phyloP scores from a whole-genome alignment of 345 rosid species.

The Salix viminalis region DNA sequence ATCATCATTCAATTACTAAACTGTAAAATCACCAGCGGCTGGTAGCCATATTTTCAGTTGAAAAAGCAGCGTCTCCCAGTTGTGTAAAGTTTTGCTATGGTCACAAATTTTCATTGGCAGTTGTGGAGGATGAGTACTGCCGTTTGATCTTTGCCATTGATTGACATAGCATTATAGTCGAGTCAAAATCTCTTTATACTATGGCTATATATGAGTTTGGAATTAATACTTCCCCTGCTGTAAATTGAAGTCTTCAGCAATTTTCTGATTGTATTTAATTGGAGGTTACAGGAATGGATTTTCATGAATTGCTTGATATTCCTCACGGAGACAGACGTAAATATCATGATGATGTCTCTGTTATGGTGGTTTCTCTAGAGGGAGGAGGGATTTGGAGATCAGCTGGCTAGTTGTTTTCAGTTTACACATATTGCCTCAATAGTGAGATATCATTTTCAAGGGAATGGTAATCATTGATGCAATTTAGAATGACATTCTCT shows the following conservation, averaged over 20 bases:
- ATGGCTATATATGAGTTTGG: not conserved
- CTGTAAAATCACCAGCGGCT: not conserved
- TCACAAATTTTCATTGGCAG: not conserved
- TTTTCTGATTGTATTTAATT: not conserved
- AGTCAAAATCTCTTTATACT: not conserved
- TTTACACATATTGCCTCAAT: constrained; percentile 17
- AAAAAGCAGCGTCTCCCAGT: not conserved
- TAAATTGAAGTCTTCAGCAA: not conserved
- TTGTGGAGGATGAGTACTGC: not conserved
- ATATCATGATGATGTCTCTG: constrained; percentile 95
- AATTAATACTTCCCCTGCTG: not conserved
- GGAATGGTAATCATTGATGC: constrained; percentile 37
- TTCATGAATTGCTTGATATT: constrained; percentile 85
- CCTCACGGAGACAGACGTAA: constrained; percentile 92
- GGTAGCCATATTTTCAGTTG: not conserved
- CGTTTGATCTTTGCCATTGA: not conserved
- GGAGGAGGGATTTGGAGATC: constrained; percentile 98
- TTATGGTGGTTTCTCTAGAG: constrained; percentile 93
- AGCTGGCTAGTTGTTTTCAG: constrained; percentile 51
- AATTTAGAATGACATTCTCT: constrained; percentile 30
- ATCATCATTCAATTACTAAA: not conserved
- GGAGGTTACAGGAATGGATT: constrained; percentile 72
- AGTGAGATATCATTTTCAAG: constrained; percentile 32
- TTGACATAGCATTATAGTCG: not conserved
- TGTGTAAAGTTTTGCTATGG: not conserved